These are phyloP conservation scores for Fomes fomentarius DNA, from an alignment of 1,284 basidiomycete genomes.

Conservation along the genomic window DNA sequence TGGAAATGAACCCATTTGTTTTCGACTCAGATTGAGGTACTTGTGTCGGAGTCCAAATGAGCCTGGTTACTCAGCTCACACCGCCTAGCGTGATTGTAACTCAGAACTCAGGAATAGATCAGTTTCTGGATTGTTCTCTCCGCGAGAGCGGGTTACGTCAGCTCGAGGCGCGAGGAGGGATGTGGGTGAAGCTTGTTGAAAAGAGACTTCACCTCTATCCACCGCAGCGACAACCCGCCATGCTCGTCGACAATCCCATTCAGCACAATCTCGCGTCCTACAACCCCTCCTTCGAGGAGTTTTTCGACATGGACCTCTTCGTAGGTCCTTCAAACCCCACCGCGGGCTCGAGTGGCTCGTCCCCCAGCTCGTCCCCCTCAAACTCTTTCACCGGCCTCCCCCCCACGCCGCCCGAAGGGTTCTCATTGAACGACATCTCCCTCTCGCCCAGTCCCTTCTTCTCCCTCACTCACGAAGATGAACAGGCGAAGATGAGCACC, in stretches of 20 bases:
- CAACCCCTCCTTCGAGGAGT: constrained; percentile 45
- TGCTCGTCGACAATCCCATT: constrained; percentile 38
- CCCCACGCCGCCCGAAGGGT: constrained; percentile 31
- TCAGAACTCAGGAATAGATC: constrained; percentile 1
- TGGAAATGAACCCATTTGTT: background rate
- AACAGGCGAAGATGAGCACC: constrained; percentile 41
- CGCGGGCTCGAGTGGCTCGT: constrained; percentile 34
- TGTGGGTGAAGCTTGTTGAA: background rate
- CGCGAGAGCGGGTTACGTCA: constrained; percentile 1
- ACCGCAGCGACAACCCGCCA: constrained; percentile 24
- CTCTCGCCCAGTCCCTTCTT: constrained; percentile 41
- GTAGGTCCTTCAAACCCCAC: constrained; percentile 29
- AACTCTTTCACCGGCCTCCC: constrained; percentile 35
- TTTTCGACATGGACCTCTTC: constrained; percentile 53
- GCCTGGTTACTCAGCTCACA: too few relatives aligned
- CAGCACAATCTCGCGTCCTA: constrained; percentile 29
- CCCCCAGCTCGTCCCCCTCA: constrained; percentile 41
- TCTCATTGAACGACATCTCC: constrained; percentile 27
- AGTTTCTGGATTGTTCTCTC: constrained; percentile 19
- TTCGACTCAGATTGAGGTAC: background rate
- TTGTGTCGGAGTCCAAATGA: background rate
- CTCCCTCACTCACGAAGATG: constrained; percentile 46
- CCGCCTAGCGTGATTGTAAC: background rate
- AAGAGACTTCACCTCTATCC: background rate
- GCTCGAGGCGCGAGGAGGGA: constrained; percentile 1